Base-by-base conservation (phyloP, 257 asterid genomes). In the Vinca minor region DNA sequence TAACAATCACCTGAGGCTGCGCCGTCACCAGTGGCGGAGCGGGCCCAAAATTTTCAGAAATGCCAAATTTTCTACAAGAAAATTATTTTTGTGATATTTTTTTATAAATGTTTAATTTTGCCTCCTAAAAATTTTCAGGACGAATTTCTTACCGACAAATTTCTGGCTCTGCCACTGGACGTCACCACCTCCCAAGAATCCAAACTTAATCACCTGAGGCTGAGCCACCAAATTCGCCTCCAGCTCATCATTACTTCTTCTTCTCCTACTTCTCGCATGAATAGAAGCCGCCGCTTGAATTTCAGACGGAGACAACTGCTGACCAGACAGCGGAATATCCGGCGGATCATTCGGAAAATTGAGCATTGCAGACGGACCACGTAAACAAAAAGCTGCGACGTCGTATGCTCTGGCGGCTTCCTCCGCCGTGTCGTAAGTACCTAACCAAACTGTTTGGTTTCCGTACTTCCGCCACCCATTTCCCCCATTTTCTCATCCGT, bases 401-500 rank as follows among this genome's bases (percentile, higher is more conserved):
- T n/a, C n/a, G n/a, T n/a, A n/a, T n/a, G n/a, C n/a, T n/a, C n/a
- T n/a, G n/a, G n/a, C n/a, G n/a, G n/a, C n/a, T n/a, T n/a, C n/a
- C n/a, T n/a, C n/a, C n/a, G n/a, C n/a, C n/a, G n/a, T n/a, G n/a
- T n/a, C n/a, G n/a, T n/a, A n/a, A n/a, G n/a, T n/a, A n/a, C n/a
- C n/a, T n/a, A n/a, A n/a, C n/a, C n/a, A n/a, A n/a, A n/a, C n/a
- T n/a, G n/a, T n/a, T n/a, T n/a, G n/a, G n/a, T n/a, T n/a, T n/a
- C n/a, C n/a, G n/a, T n/a, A 88, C 88, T 77, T 88, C 96, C 5
- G 91, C 94, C 28, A 85, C 94, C 87, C 94, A 87, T 50, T 82
- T 71, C 94, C 55, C 8, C 83, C 89, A 28, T n/a, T n/a, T n/a
- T n/a, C n/a, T n/a, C n/a, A n/a, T n/a, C n/a, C n/a, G n/a, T n/a